These are phyloP conservation scores for Eimeria sp. DNA, from an alignment of 169 alveolate species.

Conservation along the genomic window DNA sequence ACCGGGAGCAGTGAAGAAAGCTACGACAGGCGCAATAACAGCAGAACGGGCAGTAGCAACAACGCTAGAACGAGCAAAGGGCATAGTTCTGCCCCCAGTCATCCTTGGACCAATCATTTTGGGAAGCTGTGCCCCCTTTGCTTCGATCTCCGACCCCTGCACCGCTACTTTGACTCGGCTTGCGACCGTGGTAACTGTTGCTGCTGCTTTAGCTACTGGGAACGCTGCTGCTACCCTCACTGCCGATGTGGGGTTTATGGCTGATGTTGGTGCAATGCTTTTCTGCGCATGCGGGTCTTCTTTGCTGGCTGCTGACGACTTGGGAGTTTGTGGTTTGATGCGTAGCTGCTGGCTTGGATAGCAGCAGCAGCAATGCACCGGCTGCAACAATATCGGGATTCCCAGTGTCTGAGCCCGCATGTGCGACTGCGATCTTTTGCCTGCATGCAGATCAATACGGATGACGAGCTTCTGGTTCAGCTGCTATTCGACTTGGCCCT, in stretches of 20 bases:
- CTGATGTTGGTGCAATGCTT: background rate
- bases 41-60: background rate
- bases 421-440: background rate
- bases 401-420: background rate
- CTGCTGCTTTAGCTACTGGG: background rate
- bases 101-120: conserved; percentile 31
- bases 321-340: background rate
- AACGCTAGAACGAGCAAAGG: too few relatives aligned
- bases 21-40: background rate
- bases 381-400: background rate
- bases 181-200: conserved; percentile 53
- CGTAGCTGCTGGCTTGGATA: background rate
- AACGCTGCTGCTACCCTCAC: background rate
- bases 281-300: background rate
- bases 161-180: conserved; percentile 54
- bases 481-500: conserved; percentile 54
- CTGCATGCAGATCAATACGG: conserved; percentile 57
- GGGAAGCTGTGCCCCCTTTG: conserved; percentile 62
- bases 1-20: background rate
- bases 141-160: conserved; percentile 64
- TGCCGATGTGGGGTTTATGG: background rate
- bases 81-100: conserved; percentile 29
- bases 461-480: conserved; percentile 58
- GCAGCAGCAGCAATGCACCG: conserved; percentile 19
- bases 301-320: background rate